Base-by-base conservation (phyloP, 495 filamentous ascomycete species). In the Penicillium flavigenum region DNA sequence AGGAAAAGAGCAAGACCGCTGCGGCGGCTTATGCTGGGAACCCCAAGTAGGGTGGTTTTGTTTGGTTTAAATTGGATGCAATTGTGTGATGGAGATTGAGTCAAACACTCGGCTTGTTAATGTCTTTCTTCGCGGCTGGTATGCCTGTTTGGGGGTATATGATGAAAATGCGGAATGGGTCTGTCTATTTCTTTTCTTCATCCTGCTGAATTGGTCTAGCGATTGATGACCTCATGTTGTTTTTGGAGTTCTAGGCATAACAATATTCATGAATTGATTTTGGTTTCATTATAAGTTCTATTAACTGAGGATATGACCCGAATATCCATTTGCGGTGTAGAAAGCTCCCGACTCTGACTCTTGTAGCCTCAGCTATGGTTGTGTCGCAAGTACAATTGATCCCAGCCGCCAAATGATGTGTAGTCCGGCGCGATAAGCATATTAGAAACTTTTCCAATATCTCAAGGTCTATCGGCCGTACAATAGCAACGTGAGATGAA, bases 1-100 rank as follows among this genome's bases (percentile, higher is more conserved):
- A 58, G 39, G 45, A 52, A 54, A 50, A 54, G 34, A 39, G 41
- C 24, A 66, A 66, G 45, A 63, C 65, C 48, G 64, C 49, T 19
- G 54, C 66, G 43, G 64, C 49, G 19, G 54, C 50, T 51, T 51
- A 59, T 49, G 57, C 59, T 17, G 56, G 52, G 51, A 34, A 6
- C 8, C 10, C 45, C 3, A 43, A 49, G 22, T 55, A 46, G 32
- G 5, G 12, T 5, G 16, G 6, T 39, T 41, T 27, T 12, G 2
- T 19, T 24, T 22, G 39, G 39, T 44, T 45, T n/a, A 11, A 24
- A 24, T 42, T 29, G 38, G 27, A 36, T 29, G 19, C 1, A 5
- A 10, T 5, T 36, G 19, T 24, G 24, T 50, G 10, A 22, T 29
- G n/a, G n/a, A 6, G 4, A 12, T 20, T 19, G n/a, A 19, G 4